Base-by-base conservation (phyloP, 1,284 basidiomycete species). In the Trichosporon asahii region DNA sequence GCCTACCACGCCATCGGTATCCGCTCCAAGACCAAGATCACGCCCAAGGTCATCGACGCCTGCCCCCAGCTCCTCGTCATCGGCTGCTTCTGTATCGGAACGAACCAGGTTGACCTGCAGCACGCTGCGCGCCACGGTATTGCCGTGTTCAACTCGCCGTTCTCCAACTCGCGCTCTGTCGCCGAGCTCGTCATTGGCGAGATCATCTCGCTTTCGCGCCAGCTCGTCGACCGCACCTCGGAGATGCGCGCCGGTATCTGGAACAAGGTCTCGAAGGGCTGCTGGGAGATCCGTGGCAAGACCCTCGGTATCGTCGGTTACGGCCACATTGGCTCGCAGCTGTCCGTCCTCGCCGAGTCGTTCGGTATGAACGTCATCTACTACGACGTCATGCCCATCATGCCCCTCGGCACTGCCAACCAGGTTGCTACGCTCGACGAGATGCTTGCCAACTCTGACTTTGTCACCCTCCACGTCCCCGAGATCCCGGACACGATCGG, bases 31-130 rank as follows among this genome's bases (percentile, higher is more conserved):
- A 99, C 97, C 69, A 97, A 93, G 85, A 92, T 99, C 76, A 98
- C 96, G 1, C 88, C 91, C 69, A 89, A 89, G 61, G 92, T 98
- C 29, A 89, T 99, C 80, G 90, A 92, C 77, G 91, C 92, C 33
- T 92, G 92, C 27, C 85, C 89, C 64, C 93, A 93, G 94, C 90
- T 99, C 55, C 88, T 99, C 15, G 94, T 91, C 77, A 94, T 99
- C 74, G 97, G 97, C 53, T 99, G 97, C 85, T 99, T 99, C 89
- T 99, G 97, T 85, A 99, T 99, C 78, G 97, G 97, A 70, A 96
- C 95, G 72, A 99, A 99, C 85, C 97, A 99, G 84, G 97, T 99
- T 77, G 95, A 98, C 83, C 90, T 99, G 66, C 76, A 84, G 60
- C 89, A 91, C 3, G 95, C 96, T 46, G 90, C 93, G 65, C 89